A percentile compares a stretch with the other conserved stretches of the same genome.
These are phyloP conservation scores for Melaleuca alternifolia DNA, from an alignment of 345 rosid species.

Conservation along the genomic window DNA sequence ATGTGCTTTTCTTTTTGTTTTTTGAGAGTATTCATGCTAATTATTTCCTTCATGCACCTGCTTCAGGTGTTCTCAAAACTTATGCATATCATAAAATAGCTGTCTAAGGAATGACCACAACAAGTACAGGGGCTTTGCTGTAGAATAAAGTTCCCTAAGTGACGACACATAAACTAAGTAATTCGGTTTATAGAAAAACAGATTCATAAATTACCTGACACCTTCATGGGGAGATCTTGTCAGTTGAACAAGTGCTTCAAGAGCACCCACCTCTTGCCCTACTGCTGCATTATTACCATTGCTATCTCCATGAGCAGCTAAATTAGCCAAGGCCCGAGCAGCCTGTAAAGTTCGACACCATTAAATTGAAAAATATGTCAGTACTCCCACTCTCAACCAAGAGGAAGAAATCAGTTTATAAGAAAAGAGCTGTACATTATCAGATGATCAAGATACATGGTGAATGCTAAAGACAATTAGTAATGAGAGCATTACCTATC, in stretches of 20 bases:
- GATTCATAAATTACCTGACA: slow-evolving; percentile 45
- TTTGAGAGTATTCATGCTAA: neutral
- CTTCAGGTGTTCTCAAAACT: neutral
- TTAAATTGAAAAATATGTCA: neutral
- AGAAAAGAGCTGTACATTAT: neutral
- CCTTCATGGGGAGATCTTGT: slow-evolving; percentile 81
- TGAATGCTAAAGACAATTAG: neutral
- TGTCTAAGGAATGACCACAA: neutral
- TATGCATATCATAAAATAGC: neutral
- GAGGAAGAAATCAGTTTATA: neutral
- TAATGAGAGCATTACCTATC: neutral
- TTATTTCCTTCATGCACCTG: neutral
- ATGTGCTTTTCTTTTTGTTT: neutral
- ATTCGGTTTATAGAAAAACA: neutral
- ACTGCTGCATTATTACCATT: slow-evolving; percentile 89
- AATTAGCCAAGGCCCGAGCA: slow-evolving; percentile 91
- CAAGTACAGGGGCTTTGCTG: neutral
- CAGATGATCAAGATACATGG: neutral
- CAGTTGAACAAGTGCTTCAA: slow-evolving; percentile 86
- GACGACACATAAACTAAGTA: neutral
- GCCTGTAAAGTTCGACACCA: slow-evolving; percentile 29
- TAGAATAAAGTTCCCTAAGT: neutral
- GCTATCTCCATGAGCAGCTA: slow-evolving; percentile 98
- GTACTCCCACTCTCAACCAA: neutral
- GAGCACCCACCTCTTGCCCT: slow-evolving; percentile 90